phyloP scores from a whole-genome alignment of 1,139 yeast species.

The Zygotorulaspora mrakii region DNA sequence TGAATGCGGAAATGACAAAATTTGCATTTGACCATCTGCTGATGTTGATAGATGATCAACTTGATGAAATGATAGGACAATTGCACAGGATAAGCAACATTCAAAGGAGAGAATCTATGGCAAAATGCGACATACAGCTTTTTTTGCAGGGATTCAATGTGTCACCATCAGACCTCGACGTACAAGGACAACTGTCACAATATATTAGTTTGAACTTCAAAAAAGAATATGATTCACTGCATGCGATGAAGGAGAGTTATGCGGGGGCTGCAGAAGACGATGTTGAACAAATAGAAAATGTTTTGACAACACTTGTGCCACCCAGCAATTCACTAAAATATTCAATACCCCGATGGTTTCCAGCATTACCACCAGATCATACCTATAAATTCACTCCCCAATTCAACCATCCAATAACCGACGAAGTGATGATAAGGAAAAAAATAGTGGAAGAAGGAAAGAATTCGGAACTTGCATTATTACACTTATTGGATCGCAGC shows the following conservation, averaged over 20 bases:
- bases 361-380: slow-evolving; percentile 88
- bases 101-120: slow-evolving; percentile 65
- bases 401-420: slow-evolving; percentile 59
- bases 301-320: slow-evolving; percentile 42
- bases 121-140: slow-evolving; percentile 54
- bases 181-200: slow-evolving; percentile 40
- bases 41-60: slow-evolving; percentile 48
- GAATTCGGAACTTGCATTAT: slow-evolving; percentile 72
- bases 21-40: slow-evolving; percentile 49
- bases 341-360: slow-evolving; percentile 71
- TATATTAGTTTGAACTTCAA: slow-evolving; percentile 26
- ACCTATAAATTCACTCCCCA: slow-evolving; percentile 77
- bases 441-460: slow-evolving; percentile 75
- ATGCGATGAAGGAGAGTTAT: slow-evolving; percentile 11
- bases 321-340: slow-evolving; percentile 47
- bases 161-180: slow-evolving; percentile 44
- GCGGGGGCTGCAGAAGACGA: slow-evolving; percentile 14
- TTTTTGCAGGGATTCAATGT: slow-evolving; percentile 48
- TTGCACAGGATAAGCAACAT: slow-evolving; percentile 55
- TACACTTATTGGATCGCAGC: slow-evolving; percentile 46
- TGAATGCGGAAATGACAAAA: slow-evolving; percentile 40
- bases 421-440: slow-evolving; percentile 66
- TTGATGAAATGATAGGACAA: slow-evolving; percentile 46
- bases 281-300: slow-evolving; percentile 16
- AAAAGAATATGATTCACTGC: slow-evolving; percentile 16